A percentile compares a stretch with the other conserved stretches of the same genome.
phyloP scores from a whole-genome alignment of 1,284 basidiomycete genomes.

The Leccinum huronense region DNA sequence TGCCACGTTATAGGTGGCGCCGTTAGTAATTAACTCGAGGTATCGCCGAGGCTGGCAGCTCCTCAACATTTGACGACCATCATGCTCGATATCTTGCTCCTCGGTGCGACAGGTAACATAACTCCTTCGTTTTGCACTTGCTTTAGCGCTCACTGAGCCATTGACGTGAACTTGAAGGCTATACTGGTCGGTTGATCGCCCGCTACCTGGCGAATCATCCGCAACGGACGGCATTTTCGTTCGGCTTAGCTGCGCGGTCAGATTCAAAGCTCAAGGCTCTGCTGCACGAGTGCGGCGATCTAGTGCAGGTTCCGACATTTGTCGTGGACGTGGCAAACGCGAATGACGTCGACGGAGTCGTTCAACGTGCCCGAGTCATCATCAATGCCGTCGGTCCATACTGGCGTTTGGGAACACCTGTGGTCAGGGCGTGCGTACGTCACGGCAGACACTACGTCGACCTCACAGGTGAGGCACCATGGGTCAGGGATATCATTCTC shows the following conservation, averaged over 20 bases:
- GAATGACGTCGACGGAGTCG: constrained; percentile 49
- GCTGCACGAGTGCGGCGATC: constrained; percentile 41
- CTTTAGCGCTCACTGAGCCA: constrained; percentile 10
- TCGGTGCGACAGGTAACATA: constrained; percentile 57
- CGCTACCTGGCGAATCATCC: constrained; percentile 61
- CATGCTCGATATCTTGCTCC: constrained; percentile 54
- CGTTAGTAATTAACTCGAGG: background rate
- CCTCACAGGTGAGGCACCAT: constrained; percentile 55
- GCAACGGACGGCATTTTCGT: constrained; percentile 56
- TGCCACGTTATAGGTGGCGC: constrained; percentile 12
- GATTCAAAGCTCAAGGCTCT: constrained; percentile 52
- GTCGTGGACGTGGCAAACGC: constrained; percentile 52
- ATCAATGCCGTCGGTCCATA: constrained; percentile 70
- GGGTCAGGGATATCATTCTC: constrained; percentile 52
- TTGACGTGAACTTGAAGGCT: constrained; percentile 40
- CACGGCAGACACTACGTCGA: constrained; percentile 65
- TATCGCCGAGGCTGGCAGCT: constrained; percentile 6
- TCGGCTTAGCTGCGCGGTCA: constrained; percentile 62
- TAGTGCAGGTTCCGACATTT: constrained; percentile 41
- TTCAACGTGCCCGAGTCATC: constrained; percentile 58
- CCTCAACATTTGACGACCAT: constrained; percentile 18
- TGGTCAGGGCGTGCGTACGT: constrained; percentile 50
- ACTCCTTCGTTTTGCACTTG: constrained; percentile 4
- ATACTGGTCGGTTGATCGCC: constrained; percentile 62
- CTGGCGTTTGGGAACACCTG: constrained; percentile 60